Evolutionary conservation across 345 rosid genomes (phyloP).

Genomic region (Fremontodendron californicum): DNA sequence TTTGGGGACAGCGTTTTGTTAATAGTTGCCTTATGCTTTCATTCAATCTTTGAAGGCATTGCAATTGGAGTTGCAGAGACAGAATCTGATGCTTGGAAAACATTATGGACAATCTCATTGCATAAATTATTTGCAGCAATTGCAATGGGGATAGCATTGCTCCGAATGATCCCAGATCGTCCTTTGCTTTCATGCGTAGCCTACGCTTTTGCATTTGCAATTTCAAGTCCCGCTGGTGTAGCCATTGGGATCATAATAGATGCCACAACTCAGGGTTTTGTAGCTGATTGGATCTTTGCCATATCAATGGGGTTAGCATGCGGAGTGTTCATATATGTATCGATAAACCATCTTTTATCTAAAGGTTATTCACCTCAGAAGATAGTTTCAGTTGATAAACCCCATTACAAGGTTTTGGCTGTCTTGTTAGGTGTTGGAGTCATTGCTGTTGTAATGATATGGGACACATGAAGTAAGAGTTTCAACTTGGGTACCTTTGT

Average conservation of each 20-base stretch:
- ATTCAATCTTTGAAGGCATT: conserved; percentile 82
- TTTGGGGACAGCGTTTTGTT: conserved; percentile 66
- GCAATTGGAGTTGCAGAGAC: conserved; percentile 71
- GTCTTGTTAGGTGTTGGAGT: conserved; percentile 53
- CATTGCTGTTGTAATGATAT: conserved; percentile 64
- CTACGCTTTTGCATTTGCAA: conserved; percentile 69
- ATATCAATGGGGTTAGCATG: conserved; percentile 74
- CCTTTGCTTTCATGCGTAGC: conserved; percentile 50
- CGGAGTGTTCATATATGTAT: conserved; percentile 68
- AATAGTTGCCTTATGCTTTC: conserved; percentile 79
- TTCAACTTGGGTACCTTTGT: not conserved
- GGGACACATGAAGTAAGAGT: conserved; percentile 42
- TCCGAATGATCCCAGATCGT: conserved; percentile 64
- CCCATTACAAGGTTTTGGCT: conserved; percentile 49
- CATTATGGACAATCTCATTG: conserved; percentile 62
- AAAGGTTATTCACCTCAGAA: conserved; percentile 50
- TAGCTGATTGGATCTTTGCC: conserved; percentile 75
- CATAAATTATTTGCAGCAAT: conserved; percentile 77
- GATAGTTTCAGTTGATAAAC: conserved; percentile 33
- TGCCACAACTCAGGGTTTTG: conserved; percentile 57
- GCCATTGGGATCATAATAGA: conserved; percentile 70
- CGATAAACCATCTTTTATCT: conserved; percentile 60
- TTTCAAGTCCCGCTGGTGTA: conserved; percentile 69
- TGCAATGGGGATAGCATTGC: conserved; percentile 85
- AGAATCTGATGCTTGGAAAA: conserved; percentile 62